These are phyloP conservation scores for Xylariaceae sp. DNA, from an alignment of 2,329 filamentous ascomycete genomes.

Conservation along the genomic window DNA sequence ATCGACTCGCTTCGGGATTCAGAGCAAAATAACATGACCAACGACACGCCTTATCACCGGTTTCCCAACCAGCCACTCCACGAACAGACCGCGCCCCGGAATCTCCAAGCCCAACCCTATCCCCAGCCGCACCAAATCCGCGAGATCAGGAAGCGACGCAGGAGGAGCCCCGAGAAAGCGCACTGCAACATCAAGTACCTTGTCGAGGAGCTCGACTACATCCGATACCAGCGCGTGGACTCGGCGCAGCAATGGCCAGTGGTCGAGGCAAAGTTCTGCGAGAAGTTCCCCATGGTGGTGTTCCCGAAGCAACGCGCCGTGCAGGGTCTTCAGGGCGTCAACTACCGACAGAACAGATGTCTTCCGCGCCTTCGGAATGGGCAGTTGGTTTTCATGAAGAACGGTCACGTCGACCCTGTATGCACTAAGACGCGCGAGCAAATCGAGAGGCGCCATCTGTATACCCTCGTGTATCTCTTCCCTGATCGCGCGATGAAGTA, in stretches of 20 bases:
- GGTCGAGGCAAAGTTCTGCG: conserved; percentile 18
- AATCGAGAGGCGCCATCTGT: conserved; percentile 24
- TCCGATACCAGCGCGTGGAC: conserved; percentile 30
- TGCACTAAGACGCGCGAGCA: conserved; percentile 26
- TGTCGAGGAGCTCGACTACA: conserved; percentile 28
- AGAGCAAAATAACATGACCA: neutral
- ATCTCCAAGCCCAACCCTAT: neutral
- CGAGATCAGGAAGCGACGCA: conserved; percentile 9
- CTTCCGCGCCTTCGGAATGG: conserved; percentile 24
- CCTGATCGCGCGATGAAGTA: conserved; percentile 45
- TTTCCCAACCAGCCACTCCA: neutral
- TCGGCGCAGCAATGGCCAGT: conserved; percentile 22
- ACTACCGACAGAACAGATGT: conserved; percentile 29
- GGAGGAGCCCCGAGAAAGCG: conserved; percentile 6
- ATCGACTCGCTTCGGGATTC: neutral
- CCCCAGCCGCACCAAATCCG: conserved; percentile 6
- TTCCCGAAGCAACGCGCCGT: conserved; percentile 11
- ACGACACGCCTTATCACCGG: neutral
- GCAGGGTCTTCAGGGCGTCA: conserved; percentile 30
- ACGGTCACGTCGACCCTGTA: conserved; percentile 26
- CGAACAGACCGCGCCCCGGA: neutral
- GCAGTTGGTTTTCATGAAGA: conserved; percentile 21
- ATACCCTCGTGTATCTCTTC: conserved; percentile 36
- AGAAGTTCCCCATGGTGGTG: conserved; percentile 22
- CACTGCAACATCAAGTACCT: conserved; percentile 33